Conservation (phyloP, 228 moss, liverwort and hornwort species). For the Sphagnum magellanicum region DNA sequence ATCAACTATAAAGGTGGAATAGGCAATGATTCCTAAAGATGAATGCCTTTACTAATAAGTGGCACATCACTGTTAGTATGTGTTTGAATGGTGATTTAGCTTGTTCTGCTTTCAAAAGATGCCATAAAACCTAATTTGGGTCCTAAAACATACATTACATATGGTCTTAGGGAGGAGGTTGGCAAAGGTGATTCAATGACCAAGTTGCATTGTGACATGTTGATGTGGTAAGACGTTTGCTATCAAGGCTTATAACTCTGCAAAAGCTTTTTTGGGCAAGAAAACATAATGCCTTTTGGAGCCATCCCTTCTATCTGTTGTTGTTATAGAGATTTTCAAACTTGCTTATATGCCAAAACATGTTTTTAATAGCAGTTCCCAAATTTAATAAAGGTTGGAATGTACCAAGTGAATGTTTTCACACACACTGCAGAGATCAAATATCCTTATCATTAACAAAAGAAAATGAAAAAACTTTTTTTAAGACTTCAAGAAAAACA, state of each 20-base stretch:
- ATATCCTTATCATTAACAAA: constrained; percentile 21
- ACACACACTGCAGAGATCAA: constrained; percentile 36
- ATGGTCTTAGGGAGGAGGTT: constrained; percentile 80
- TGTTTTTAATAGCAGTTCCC: too few species aligned
- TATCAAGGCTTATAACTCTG: too few species aligned
- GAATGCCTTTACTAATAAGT: constrained; percentile 83
- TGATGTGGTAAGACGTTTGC: constrained; percentile 64
- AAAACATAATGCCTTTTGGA: too few species aligned
- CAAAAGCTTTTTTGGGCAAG: too few species aligned
- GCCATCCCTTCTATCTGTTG: too few species aligned
- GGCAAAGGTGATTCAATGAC: constrained; percentile 87
- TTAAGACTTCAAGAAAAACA: background rate
- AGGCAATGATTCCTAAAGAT: constrained; percentile 39
- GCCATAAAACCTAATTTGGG: constrained; percentile 87
- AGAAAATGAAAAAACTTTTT: constrained; percentile 10
- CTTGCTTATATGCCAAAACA: too few species aligned
- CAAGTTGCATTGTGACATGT: constrained; percentile 98
- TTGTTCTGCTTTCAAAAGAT: constrained; percentile 13
- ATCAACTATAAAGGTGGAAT: constrained; percentile 25
- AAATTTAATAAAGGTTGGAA: too few species aligned
- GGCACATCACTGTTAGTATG: background rate
- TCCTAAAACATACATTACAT: constrained; percentile 96
- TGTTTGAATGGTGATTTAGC: too few species aligned
- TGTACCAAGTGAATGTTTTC: constrained; percentile 37
- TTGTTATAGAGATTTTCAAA: too few species aligned